Percentiles rank a stretch among this genome's conserved stretches.
Conservation (phyloP, 2,329 filamentous ascomycete species). For the Monosporascus ibericus region DNA sequence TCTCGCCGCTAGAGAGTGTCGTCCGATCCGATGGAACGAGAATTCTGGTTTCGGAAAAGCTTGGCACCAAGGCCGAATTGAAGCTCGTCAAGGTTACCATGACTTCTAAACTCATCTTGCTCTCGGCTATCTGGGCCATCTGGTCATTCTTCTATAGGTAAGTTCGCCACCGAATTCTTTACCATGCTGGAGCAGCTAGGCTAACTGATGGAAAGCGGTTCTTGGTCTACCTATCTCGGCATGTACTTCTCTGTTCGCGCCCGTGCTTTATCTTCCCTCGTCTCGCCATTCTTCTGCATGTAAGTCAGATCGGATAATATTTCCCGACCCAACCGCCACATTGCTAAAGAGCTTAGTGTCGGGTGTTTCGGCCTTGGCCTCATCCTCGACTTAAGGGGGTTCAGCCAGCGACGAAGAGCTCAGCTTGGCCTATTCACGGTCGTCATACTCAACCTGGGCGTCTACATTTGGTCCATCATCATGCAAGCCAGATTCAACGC, state of each 20-base stretch:
- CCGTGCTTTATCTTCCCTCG: slow-evolving; percentile 36
- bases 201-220: slow-evolving; percentile 25
- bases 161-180: neutral
- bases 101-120: slow-evolving; percentile 32
- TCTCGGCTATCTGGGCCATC: slow-evolving; percentile 34
- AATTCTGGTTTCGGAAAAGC: slow-evolving; percentile 34
- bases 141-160: slow-evolving; percentile 41
- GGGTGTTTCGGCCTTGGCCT: slow-evolving; percentile 44
- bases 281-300: slow-evolving; percentile 45
- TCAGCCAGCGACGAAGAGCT: slow-evolving; percentile 37
- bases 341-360: slow-evolving; percentile 18
- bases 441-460: slow-evolving; percentile 38
- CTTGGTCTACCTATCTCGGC: slow-evolving; percentile 39
- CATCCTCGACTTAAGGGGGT: slow-evolving; percentile 32
- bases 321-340: too few relatives aligned
- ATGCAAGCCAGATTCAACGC: slow-evolving; percentile 37
- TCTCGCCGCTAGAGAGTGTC: slow-evolving; percentile 37
- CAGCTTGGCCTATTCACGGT: slow-evolving; percentile 39
- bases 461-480: slow-evolving; percentile 43
- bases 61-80: slow-evolving; percentile 32
- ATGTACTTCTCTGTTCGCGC: slow-evolving; percentile 38
- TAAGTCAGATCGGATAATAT: slow-evolving; percentile 13
- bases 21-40: slow-evolving; percentile 38
- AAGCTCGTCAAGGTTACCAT: slow-evolving; percentile 33
- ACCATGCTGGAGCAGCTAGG: neutral